These are phyloP conservation scores for Lactarius akahatsu DNA, from an alignment of 768 basidiomycete genomes.

Conservation along the genomic window DNA sequence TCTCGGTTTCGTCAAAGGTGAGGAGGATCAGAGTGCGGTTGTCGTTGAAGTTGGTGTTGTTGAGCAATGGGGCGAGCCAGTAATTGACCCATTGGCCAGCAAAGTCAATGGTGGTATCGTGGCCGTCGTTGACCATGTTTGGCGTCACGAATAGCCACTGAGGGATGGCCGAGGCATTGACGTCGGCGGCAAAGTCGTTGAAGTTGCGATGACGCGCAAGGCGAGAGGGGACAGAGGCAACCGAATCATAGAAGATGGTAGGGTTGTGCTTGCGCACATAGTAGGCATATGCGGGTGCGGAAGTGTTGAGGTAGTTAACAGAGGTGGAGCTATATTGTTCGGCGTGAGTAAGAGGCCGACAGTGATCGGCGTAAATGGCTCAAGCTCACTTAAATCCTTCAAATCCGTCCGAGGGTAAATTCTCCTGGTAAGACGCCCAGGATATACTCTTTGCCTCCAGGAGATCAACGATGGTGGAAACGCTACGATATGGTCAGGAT, in stretches of 20 bases:
- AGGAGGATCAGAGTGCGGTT: constrained; percentile 55
- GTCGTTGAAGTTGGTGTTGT: constrained; percentile 52
- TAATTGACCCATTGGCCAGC: constrained; percentile 46
- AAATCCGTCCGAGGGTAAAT: constrained; percentile 52
- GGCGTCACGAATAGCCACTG: constrained; percentile 66
- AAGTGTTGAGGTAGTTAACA: constrained; percentile 40
- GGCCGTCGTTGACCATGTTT: constrained; percentile 57
- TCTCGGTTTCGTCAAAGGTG: constrained; percentile 61
- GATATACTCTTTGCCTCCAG: constrained; percentile 55
- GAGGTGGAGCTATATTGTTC: constrained; percentile 36
- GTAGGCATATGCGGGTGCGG: constrained; percentile 43
- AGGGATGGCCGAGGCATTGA: constrained; percentile 46
- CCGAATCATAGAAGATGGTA: too few relatives aligned
- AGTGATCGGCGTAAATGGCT: not conserved
- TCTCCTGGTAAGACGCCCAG: constrained; percentile 64
- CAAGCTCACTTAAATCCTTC: constrained; percentile 28
- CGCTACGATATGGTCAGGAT: constrained; percentile 13
- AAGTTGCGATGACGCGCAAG: too few relatives aligned
- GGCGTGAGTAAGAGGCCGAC: not conserved
- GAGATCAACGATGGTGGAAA: constrained; percentile 59
- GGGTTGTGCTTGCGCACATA: constrained; percentile 33
- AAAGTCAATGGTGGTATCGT: constrained; percentile 56
- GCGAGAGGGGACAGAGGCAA: too few relatives aligned
- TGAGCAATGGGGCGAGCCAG: constrained; percentile 54
- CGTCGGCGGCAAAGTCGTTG: too few relatives aligned